phyloP scores from a whole-genome alignment of 2,329 filamentous ascomycete species.

The Parastagonospora avenae region DNA sequence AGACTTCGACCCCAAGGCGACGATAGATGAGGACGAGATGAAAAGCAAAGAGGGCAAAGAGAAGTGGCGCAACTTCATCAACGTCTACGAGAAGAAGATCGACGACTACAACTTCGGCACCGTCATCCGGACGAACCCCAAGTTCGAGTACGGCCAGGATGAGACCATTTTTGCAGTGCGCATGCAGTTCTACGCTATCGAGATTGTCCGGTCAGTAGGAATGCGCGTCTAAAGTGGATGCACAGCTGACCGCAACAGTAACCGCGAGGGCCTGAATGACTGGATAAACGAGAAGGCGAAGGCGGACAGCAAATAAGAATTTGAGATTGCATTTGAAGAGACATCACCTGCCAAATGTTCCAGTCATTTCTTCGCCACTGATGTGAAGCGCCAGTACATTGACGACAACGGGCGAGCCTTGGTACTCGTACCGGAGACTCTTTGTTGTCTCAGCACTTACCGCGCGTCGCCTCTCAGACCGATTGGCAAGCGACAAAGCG shows the following conservation, averaged over 20 bases:
- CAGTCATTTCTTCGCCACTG: too few species aligned
- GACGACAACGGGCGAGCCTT: too few species aligned
- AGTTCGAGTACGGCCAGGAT: constrained; percentile 83
- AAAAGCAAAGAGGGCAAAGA: constrained; percentile 97
- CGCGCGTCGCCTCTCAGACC: too few species aligned
- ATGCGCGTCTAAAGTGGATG: not conserved
- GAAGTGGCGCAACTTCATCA: constrained; percentile 92
- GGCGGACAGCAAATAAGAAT: constrained; percentile 28
- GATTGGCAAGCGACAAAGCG: too few species aligned
- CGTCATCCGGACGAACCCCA: constrained; percentile 79
- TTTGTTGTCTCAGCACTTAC: too few species aligned
- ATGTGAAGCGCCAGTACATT: too few species aligned
- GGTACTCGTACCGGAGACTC: too few species aligned
- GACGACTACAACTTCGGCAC: constrained; percentile 98
- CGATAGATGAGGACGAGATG: constrained; percentile 91
- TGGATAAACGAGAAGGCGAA: constrained; percentile 92
- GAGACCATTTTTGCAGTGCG: constrained; percentile 87
- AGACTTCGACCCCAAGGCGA: constrained; percentile 82
- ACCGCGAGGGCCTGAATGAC: constrained; percentile 88
- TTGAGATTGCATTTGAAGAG: not conserved
- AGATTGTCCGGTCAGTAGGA: constrained; percentile 67
- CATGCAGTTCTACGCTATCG: constrained; percentile 84
- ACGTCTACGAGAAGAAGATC: constrained; percentile 90
- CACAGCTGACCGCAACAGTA: constrained; percentile 56
- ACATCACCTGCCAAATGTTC: not conserved